A percentile compares a stretch with the other conserved stretches of the same genome.
These are phyloP conservation scores for Solanum hybrid DNA, from an alignment of 305 asterid species.

Conservation along the genomic window DNA sequence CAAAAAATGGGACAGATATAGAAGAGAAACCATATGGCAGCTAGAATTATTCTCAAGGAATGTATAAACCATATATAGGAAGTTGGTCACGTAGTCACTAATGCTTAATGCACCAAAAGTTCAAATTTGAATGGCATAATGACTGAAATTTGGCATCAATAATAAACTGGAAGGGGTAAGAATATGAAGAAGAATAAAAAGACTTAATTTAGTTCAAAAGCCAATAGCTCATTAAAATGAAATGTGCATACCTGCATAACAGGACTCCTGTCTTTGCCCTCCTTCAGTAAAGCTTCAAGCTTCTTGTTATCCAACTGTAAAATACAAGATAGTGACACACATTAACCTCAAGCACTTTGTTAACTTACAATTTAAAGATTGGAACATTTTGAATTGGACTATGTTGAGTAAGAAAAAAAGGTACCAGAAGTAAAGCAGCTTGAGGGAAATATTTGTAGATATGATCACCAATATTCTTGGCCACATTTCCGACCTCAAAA, in stretches of 20 bases:
- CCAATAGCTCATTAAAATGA: neutral
- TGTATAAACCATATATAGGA: neutral
- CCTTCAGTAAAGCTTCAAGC: constrained; percentile 58
- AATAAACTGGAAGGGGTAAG: neutral
- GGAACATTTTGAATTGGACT: neutral
- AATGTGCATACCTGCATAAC: constrained; percentile 68
- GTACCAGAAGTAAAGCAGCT: constrained; percentile 86
- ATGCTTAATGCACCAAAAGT: neutral
- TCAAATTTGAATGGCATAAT: neutral
- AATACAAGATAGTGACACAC: constrained; percentile 6
- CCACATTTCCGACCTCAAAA: constrained; percentile 54
- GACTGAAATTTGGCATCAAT: neutral
- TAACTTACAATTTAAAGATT: constrained; percentile 3
- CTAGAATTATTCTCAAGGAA: neutral
- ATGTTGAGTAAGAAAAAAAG: neutral
- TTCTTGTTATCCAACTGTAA: constrained; percentile 73
- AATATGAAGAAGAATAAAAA: neutral
- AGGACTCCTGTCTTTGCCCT: constrained; percentile 66
- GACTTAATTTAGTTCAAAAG: neutral
- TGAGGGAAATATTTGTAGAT: constrained; percentile 74
- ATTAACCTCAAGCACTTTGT: neutral
- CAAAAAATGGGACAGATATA: neutral
- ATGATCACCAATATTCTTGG: constrained; percentile 91
- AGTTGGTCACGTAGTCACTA: neutral
- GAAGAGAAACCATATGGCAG: neutral